Conservation (phyloP, 352 stramenopile genomes). For the Phytophthora multivora region DNA sequence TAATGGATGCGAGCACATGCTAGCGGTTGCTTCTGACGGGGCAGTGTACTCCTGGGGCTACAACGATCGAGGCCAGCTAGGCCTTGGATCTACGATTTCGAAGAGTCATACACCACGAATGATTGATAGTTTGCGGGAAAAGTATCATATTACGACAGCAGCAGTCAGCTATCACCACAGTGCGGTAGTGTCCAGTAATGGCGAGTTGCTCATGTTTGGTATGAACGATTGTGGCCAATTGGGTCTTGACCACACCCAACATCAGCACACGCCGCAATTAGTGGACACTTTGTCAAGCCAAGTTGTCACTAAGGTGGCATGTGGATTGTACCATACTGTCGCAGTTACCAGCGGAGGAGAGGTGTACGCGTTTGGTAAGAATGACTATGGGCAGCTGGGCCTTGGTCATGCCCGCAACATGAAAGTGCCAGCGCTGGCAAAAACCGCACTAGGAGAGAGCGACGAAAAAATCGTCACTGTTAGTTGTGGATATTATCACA, state of each 20-base stretch:
- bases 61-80: constrained; percentile 86
- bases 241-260: constrained; percentile 80
- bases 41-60: constrained; percentile 88
- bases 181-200: constrained; percentile 74
- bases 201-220: constrained; percentile 83
- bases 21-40: constrained; percentile 78
- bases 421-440: constrained; percentile 75
- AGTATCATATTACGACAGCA: constrained; percentile 74
- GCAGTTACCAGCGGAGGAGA: constrained; percentile 66
- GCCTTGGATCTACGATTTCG: constrained; percentile 82
- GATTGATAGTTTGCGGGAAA: constrained; percentile 85
- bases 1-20: constrained; percentile 89
- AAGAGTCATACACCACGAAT: constrained; percentile 86
- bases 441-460: constrained; percentile 61
- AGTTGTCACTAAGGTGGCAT: constrained; percentile 71
- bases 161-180: constrained; percentile 90
- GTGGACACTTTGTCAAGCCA: constrained; percentile 75
- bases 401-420: constrained; percentile 77
- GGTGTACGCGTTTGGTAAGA: constrained; percentile 86
- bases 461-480: constrained; percentile 82
- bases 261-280: constrained; percentile 85
- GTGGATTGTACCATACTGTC: constrained; percentile 84
- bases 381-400: constrained; percentile 88
- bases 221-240: constrained; percentile 91
- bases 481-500: constrained; percentile 89